These are phyloP conservation scores for Candida rishiriensis DNA, from an alignment of 805 yeast species.

Conservation along the genomic window DNA sequence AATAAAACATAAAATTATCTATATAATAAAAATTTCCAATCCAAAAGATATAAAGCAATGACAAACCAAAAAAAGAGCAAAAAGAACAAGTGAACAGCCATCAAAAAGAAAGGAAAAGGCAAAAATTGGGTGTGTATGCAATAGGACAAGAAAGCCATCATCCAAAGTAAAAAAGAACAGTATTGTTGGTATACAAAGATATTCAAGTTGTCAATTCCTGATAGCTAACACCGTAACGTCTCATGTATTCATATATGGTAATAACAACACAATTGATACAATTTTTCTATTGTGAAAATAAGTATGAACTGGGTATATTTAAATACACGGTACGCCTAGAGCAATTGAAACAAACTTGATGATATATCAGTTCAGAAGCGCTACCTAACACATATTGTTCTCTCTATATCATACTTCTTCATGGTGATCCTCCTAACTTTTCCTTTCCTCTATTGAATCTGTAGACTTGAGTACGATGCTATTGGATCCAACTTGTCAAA, in stretches of 20 bases:
- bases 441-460: no score
- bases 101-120: constrained; percentile 3
- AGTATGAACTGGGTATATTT: constrained; percentile 26
- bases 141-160: background rate
- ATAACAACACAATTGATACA: constrained; percentile 10
- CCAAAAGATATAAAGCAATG: no score
- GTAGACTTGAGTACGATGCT: no score
- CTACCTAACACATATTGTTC: background rate
- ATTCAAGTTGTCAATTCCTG: constrained; percentile 40
- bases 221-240: constrained; percentile 62
- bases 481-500: background rate
- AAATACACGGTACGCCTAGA: constrained; percentile 60
- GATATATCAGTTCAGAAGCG: constrained; percentile 4
- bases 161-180: background rate
- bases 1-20: no score
- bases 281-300: constrained; percentile 1
- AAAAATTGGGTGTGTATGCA: constrained; percentile 1
- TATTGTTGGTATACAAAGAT: constrained; percentile 1
- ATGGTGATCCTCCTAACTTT: no score
- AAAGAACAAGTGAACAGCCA: background rate
- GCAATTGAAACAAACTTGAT: constrained; percentile 36
- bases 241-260: constrained; percentile 25
- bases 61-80: background rate
- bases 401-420: background rate
- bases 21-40: no score